phyloP scores from a whole-genome alignment of 805 yeast genomes.

The Hanseniaspora lachancei region DNA sequence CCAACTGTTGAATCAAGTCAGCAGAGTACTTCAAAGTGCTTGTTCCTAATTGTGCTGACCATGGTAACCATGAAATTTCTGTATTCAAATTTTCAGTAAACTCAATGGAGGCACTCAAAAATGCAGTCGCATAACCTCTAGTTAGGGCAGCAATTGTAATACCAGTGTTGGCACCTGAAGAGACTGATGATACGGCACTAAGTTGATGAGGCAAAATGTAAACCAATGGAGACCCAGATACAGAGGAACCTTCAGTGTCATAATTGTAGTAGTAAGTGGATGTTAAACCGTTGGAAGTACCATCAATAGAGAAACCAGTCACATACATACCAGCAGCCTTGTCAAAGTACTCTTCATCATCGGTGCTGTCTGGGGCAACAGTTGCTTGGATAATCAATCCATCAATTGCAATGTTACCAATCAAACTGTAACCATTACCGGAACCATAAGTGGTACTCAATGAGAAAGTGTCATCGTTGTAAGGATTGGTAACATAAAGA shows the following conservation, averaged over 20 bases:
- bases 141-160: conserved; percentile 35
- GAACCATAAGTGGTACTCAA: conserved; percentile 23
- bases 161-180: conserved; percentile 30
- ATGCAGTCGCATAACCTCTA: conserved; percentile 39
- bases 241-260: conserved; percentile 38
- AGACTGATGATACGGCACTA: conserved; percentile 25
- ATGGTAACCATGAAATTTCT: conserved; percentile 34
- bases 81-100: conserved; percentile 32
- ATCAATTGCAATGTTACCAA: conserved; percentile 28
- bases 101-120: conserved; percentile 29
- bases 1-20: conserved; percentile 33
- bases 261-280: conserved; percentile 40
- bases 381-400: conserved; percentile 40
- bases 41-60: conserved; percentile 28
- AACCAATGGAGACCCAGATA: conserved; percentile 33
- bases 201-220: conserved; percentile 46
- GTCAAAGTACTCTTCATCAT: conserved; percentile 38
- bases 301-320: conserved; percentile 36
- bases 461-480: conserved; percentile 13
- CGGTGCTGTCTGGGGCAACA: conserved; percentile 30
- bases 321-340: conserved; percentile 58
- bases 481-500: conserved; percentile 35
- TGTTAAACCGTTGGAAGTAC: conserved; percentile 33
- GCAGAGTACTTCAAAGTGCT: conserved; percentile 29
- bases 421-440: conserved; percentile 27